phyloP scores from a whole-genome alignment of 1,284 basidiomycete species.

The Heterobasidion annosum region DNA sequence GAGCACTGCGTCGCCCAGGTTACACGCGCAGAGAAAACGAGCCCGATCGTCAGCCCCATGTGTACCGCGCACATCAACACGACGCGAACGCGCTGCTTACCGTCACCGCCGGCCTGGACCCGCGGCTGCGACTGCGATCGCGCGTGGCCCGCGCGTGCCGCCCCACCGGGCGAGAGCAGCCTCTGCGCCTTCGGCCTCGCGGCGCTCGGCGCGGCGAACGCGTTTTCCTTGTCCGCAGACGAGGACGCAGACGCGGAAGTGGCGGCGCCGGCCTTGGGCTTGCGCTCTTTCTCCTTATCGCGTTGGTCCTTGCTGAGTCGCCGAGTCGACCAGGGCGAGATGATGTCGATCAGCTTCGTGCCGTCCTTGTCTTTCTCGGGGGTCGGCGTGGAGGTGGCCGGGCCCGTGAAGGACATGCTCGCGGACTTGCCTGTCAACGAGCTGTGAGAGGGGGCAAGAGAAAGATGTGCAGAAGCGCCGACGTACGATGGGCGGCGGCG shows the following conservation, averaged over 20 bases:
- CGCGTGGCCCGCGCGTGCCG: slow-evolving; percentile 12
- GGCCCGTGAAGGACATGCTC: slow-evolving; percentile 30
- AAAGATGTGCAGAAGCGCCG: no score
- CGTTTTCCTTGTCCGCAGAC: slow-evolving; percentile 6
- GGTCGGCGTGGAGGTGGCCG: slow-evolving; percentile 22
- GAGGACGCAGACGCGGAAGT: no score
- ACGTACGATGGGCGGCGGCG: slow-evolving; percentile 17
- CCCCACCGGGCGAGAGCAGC: slow-evolving; percentile 10
- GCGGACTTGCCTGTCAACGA: slow-evolving; percentile 35
- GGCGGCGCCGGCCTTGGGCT: slow-evolving; percentile 8
- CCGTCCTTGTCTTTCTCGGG: slow-evolving; percentile 19
- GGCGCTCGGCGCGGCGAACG: slow-evolving; percentile 10
- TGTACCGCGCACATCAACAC: neutral
- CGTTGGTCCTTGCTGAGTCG: slow-evolving; percentile 6
- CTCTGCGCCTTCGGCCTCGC: slow-evolving; percentile 20
- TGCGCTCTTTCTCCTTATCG: slow-evolving; percentile 7
- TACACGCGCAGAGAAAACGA: neutral
- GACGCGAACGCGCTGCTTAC: neutral
- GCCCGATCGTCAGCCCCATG: neutral
- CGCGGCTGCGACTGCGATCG: slow-evolving; percentile 22
- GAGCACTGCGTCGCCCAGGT: neutral
- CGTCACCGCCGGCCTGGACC: slow-evolving; percentile 9
- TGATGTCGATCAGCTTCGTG: slow-evolving; percentile 30
- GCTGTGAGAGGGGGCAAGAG: neutral
- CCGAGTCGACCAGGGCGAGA: slow-evolving; percentile 24